Evolutionary conservation across 2,329 filamentous ascomycete genomes (phyloP).

Genomic region (Trichoderma harzianum): DNA sequence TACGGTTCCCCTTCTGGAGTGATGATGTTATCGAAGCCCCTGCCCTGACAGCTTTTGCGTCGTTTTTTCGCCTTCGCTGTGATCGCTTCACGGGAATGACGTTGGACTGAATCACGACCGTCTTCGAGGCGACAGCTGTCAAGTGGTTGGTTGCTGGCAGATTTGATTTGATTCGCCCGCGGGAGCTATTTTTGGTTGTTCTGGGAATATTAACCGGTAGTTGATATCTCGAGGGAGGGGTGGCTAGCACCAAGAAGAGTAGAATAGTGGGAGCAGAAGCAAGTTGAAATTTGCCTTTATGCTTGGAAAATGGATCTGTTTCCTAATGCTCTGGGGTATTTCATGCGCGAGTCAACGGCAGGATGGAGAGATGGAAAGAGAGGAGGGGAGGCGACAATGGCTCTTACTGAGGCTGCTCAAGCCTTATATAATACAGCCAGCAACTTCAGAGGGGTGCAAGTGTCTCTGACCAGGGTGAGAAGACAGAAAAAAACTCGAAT

Average conservation of each 20-base stretch:
- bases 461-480: background rate
- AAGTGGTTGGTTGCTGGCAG: background rate
- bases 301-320: background rate
- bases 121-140: background rate
- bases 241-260: background rate
- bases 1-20: background rate
- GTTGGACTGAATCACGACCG: constrained; percentile 10
- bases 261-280: background rate
- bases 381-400: background rate
- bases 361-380: background rate
- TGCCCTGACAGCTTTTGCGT: constrained; percentile 4
- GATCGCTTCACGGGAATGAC: constrained; percentile 8
- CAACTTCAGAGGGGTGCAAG: background rate
- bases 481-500: background rate
- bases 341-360: background rate
- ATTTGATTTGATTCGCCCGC: background rate
- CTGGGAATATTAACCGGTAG: background rate
- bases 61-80: constrained; percentile 2
- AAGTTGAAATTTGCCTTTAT: background rate
- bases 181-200: background rate
- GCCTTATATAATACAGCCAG: constrained; percentile 3
- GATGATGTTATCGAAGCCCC: constrained; percentile 13
- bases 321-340: background rate
- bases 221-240: background rate
- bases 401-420: background rate